phyloP scores from a whole-genome alignment of 2,329 filamentous ascomycete species.

The Trichophyton equinum region DNA sequence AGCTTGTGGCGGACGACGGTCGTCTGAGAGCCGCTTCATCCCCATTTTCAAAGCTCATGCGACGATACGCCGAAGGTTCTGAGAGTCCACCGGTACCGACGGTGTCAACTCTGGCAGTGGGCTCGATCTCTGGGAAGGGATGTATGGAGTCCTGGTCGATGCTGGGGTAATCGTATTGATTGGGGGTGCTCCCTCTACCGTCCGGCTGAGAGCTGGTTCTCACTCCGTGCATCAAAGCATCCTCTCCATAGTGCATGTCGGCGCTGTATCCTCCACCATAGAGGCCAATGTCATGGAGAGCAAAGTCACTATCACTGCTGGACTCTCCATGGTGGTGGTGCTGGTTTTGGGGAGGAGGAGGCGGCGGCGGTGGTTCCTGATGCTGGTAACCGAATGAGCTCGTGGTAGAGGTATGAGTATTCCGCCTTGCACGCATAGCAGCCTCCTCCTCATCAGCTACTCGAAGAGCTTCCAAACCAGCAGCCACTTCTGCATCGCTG shows the following conservation, averaged over 20 bases:
- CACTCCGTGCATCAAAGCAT: constrained; percentile 15
- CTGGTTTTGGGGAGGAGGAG: constrained; percentile 11
- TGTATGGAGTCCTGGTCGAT: constrained; percentile 42
- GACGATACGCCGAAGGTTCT: constrained; percentile 52
- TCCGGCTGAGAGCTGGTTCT: background rate
- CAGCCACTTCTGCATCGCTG: constrained; percentile 76
- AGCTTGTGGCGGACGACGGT: constrained; percentile 35
- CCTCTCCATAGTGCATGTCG: constrained; percentile 48
- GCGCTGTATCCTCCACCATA: constrained; percentile 61
- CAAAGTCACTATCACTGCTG: constrained; percentile 61
- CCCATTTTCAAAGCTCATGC: constrained; percentile 83
- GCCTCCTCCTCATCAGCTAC: constrained; percentile 70
- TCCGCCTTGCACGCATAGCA: constrained; percentile 47
- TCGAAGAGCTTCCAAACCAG: constrained; percentile 70
- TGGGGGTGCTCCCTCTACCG: constrained; percentile 17
- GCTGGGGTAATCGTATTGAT: constrained; percentile 26
- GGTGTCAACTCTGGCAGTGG: constrained; percentile 65
- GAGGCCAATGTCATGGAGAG: constrained; percentile 57
- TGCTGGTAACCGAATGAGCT: constrained; percentile 29
- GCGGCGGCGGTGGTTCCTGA: constrained; percentile 21
- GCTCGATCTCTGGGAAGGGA: constrained; percentile 44
- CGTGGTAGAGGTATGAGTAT: constrained; percentile 41
- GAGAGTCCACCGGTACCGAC: constrained; percentile 81
- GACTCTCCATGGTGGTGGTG: constrained; percentile 13
- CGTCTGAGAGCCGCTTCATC: constrained; percentile 58